These are phyloP conservation scores for Penstemon eatonii DNA, from an alignment of 257 asterid species.

Conservation along the genomic window DNA sequence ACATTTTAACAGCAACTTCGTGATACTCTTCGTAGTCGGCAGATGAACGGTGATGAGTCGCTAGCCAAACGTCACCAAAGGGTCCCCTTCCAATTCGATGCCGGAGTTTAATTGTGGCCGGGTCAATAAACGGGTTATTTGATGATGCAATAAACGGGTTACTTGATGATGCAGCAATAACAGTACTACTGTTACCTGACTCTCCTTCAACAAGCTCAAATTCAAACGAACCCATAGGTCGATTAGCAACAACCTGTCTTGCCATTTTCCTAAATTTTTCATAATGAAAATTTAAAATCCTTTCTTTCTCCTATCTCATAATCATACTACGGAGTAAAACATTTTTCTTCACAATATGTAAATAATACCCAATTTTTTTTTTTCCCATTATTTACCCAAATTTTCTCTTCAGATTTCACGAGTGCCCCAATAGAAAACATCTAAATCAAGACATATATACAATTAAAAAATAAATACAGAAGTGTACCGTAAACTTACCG, in stretches of 20 bases:
- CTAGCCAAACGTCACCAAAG: constrained; percentile 90
- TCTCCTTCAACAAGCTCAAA: constrained; percentile 76
- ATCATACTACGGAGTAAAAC: too few relatives aligned
- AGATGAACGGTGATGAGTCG: constrained; percentile 61
- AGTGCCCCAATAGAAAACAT: constrained; percentile 19
- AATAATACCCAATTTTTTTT: neutral
- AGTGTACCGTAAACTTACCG: constrained; percentile 29
- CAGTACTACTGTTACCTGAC: constrained; percentile 42
- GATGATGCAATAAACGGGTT: constrained; percentile 20
- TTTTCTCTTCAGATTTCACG: neutral
- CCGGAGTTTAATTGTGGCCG: constrained; percentile 67
- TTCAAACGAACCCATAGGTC: constrained; percentile 50
- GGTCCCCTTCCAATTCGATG: constrained; percentile 84
- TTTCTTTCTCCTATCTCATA: too few relatives aligned
- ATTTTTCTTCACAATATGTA: too few relatives aligned
- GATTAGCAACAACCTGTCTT: constrained; percentile 48
- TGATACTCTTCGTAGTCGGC: constrained; percentile 65
- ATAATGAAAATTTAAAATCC: neutral
- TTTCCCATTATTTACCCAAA: constrained; percentile 8
- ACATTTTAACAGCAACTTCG: constrained; percentile 83
- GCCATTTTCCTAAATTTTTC: constrained; percentile 49
- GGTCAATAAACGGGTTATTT: constrained; percentile 63
- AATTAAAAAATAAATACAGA: constrained; percentile 1
- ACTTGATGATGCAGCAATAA: constrained; percentile 38
- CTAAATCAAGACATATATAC: constrained; percentile 3